These are phyloP conservation scores for Podospora anserina DNA, from an alignment of 495 filamentous ascomycete genomes.

Conservation along the genomic window DNA sequence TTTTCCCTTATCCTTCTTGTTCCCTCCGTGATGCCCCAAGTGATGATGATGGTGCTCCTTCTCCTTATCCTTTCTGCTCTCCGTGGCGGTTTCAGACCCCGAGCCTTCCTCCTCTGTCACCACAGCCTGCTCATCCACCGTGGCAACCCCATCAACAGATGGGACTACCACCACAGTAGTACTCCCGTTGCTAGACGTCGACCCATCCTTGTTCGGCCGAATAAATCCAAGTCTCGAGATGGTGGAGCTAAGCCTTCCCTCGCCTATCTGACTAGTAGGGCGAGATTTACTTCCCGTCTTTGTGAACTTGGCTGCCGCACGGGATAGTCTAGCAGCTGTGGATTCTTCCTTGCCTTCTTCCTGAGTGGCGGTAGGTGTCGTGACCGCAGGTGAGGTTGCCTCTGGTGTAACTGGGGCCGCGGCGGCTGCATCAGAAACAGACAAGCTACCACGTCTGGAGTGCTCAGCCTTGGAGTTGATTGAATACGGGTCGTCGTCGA, in stretches of 20 bases:
- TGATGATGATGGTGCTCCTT: conserved; percentile 38
- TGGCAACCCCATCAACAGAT: conserved; percentile 22
- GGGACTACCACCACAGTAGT: conserved; percentile 25
- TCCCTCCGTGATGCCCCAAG: conserved; percentile 33
- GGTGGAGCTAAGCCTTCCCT: conserved; percentile 63
- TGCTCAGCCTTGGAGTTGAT: conserved; percentile 32
- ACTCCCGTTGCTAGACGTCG: conserved; percentile 2
- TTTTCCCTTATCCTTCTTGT: conserved; percentile 48
- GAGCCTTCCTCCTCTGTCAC: conserved; percentile 37
- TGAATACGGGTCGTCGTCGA: conserved; percentile 37
- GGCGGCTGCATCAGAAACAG: conserved; percentile 46
- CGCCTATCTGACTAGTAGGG: conserved; percentile 63
- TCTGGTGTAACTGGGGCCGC: conserved; percentile 40
- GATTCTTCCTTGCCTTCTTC: conserved; percentile 47
- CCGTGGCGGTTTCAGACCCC: conserved; percentile 40
- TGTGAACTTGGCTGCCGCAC: conserved; percentile 55
- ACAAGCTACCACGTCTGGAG: conserved; percentile 46
- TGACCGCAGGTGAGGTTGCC: conserved; percentile 36
- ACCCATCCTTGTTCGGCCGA: conserved; percentile 49
- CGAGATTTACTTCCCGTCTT: conserved; percentile 60
- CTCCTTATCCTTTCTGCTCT: conserved; percentile 35
- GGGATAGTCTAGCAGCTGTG: conserved; percentile 50
- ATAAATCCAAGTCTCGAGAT: conserved; percentile 61
- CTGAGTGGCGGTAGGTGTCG: conserved; percentile 10
- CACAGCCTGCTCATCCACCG: conserved; percentile 34